Base-by-base conservation (phyloP, 2,329 filamentous ascomycete species). In the Dothistroma septosporum region DNA sequence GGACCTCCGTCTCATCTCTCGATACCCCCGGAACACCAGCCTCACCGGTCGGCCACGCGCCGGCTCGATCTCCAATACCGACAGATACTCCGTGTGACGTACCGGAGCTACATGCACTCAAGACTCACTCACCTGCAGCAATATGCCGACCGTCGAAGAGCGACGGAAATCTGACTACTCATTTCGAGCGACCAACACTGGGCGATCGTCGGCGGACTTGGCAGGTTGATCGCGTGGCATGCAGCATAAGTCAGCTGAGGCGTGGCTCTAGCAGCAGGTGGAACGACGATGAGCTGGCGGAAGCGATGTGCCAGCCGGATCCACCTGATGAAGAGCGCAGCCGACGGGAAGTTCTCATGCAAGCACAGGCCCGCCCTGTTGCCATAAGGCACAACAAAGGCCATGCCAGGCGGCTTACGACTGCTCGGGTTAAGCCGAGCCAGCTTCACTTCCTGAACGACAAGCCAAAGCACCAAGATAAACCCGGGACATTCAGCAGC, bases 11-110 rank as follows among this genome's bases (percentile, higher is more conserved):
- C 50, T 58, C 56, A 48, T 64, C 61, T 16, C 52, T 61, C 37
- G 57, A 62, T 19, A 54, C 41, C 5, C 31, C 59, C n/a, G 57
- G 54, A 14, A 65, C 63, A 9, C 63, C 63, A n/a, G 59, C 52
- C 9, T 58, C 63, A 22, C 61, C 63, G 11, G 54, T 59, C n/a
- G 61, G 58, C 19, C 37, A 44, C 0, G 33, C 64, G 37, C 47
- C 49, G 14, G 55, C 61, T 22, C 60, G 61, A 22, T 64, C 56
- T 53, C 31, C 33, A 7, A 52, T 52, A 14, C 61, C 65, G 2
- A 61, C 52, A 2, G 60, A 55, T 2, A 54, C 55, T 28, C 58
- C 63, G 12, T 55, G 50, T 44, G 28, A 59, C 41, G 52, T 61
- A 47, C 58, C 49, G 3, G 61, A 65, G 50, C 32, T 63, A 21